These are phyloP conservation scores for Oryza nivara DNA, from an alignment of 176 grass and related monocot species.

Conservation along the genomic window DNA sequence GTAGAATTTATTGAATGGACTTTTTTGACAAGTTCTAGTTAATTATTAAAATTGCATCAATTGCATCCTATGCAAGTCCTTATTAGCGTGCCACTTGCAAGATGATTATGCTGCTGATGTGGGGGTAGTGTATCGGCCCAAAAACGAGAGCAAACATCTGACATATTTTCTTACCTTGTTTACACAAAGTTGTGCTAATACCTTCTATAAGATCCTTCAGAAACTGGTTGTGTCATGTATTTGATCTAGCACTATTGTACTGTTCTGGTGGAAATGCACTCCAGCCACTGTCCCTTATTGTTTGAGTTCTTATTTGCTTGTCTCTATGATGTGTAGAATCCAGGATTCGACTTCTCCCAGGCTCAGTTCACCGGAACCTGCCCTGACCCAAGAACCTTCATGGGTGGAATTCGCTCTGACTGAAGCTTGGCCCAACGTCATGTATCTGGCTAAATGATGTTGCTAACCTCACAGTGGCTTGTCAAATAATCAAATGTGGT, in stretches of 20 bases:
- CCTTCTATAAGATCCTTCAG: background rate
- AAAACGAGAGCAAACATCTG: background rate
- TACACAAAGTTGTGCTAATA: background rate
- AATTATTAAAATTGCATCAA: conserved; percentile 1
- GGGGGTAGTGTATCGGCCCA: background rate
- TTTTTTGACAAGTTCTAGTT: background rate
- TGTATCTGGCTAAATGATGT: background rate
- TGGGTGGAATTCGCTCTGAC: conserved; percentile 72
- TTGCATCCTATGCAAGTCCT: background rate
- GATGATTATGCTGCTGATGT: background rate
- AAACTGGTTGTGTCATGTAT: background rate
- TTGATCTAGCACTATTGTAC: conserved; percentile 4
- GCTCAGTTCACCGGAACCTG: conserved; percentile 88
- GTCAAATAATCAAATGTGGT: conserved; percentile 14
- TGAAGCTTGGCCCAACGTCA: conserved; percentile 14
- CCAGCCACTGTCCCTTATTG: background rate
- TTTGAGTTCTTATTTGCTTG: conserved; percentile 16
- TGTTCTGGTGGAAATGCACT: background rate
- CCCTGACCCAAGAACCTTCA: conserved; percentile 96
- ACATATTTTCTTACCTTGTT: background rate
- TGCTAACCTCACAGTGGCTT: background rate
- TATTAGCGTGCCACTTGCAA: background rate
- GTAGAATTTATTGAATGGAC: background rate
- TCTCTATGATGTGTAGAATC: conserved; percentile 65
- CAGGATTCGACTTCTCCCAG: conserved; percentile 92